These are phyloP conservation scores for Cicer yamashitae DNA, from an alignment of 306 rosid species.

Conservation along the genomic window DNA sequence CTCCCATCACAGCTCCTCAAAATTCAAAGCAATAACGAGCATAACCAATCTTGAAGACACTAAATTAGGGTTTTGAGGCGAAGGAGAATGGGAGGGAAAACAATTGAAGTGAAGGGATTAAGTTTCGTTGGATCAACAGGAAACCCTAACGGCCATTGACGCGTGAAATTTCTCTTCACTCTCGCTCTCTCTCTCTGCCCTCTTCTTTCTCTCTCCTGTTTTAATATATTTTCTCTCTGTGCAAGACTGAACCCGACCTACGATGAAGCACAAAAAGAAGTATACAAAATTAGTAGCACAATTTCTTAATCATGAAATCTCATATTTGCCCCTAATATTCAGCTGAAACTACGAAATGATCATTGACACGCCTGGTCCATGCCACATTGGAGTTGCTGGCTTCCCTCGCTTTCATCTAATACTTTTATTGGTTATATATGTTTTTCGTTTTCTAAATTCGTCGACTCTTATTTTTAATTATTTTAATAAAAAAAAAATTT, in stretches of 20 bases:
- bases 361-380: constrained; percentile 43
- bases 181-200: constrained; percentile 42
- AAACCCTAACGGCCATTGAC: constrained; percentile 91
- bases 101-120: constrained; percentile 46
- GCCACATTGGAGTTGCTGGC: constrained; percentile 34
- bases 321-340: constrained; percentile 44
- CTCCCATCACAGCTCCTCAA: constrained; percentile 70
- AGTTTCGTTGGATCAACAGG: constrained; percentile 55
- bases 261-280: constrained; percentile 48
- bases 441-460: too few relatives aligned
- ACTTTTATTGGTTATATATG: too few relatives aligned
- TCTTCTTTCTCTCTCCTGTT: constrained; percentile 30
- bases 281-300: constrained; percentile 45
- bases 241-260: constrained; percentile 57
- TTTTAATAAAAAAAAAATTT: too few relatives aligned
- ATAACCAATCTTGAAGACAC: constrained; percentile 42
- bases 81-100: constrained; percentile 48
- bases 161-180: constrained; percentile 43
- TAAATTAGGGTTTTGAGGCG: constrained; percentile 73
- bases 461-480: too few relatives aligned
- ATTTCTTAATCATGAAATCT: constrained; percentile 32
- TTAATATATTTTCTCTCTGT: constrained; percentile 46
- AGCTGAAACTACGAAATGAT: constrained; percentile 36
- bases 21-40: constrained; percentile 42
- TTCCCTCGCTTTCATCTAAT: background rate